Evolutionary conservation across 148 eudicot species (phyloP), one percentile per base, ranked within the genome.

Genomic region (Oxyria digyna): DNA sequence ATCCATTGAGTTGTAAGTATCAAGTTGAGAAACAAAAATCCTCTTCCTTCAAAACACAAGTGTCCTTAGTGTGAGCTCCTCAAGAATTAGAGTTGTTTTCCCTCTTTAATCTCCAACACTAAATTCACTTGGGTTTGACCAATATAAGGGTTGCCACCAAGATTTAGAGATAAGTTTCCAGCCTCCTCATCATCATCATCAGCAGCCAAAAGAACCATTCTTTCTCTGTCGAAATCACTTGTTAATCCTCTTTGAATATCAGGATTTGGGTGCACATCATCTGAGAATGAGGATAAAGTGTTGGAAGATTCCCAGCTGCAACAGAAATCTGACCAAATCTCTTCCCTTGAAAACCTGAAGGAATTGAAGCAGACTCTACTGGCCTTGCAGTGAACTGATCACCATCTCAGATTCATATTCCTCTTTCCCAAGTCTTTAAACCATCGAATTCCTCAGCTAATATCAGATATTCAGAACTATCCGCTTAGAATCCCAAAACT

Each of bases 371-470:
- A 10, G 80, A 20, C 73, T 72, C 77, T 31, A 79, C 72, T 0
- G 85, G 86, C 48, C 85, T 75, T 10, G 96, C 96, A 3, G 81
- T 73, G 71, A 84, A 89, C 8, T 84, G 71, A 76, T 89, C 89
- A 1, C 87, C 89, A 80, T 92, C 97, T 96, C 97, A 92, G 89
- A 48, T 89, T 91, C 41, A 75, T 6, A 52, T 72, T 81, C 74
- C 74, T 85, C 75, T 87, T 84, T 45, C 86, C 89, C 70, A 74
- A 24, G 79, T 74, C 75, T 71, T 78, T 37, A 66, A 1, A 8
- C 69, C 69, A 38, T 35, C 18, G 15, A 66, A 8, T 20, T 41
- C 45, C 26, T 66, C 65, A 37, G 31, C 31, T 27, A 13, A 8
- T 10, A 23, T 12, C 62, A 24, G 31, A 52, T 21, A n/a, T 46